These are phyloP conservation scores for Endotrypanum monterogeii DNA, from an alignment of 208 protist genomes.

Conservation along the genomic window DNA sequence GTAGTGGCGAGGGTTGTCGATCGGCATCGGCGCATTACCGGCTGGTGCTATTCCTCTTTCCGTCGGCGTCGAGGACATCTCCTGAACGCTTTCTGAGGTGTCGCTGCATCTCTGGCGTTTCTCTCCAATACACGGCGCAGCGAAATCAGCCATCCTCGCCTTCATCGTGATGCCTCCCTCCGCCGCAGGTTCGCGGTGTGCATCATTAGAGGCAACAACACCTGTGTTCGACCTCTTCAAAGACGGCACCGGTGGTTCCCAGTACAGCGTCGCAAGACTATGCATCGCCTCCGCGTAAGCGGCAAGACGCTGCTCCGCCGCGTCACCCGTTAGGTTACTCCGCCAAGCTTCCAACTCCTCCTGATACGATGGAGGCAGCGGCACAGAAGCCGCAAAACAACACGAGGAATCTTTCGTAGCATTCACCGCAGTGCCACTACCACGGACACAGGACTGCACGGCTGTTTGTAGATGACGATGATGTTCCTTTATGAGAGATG, in stretches of 20 bases:
- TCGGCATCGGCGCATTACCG: neutral
- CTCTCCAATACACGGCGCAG: neutral
- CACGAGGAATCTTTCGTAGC: neutral
- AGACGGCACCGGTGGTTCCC: conserved; percentile 29
- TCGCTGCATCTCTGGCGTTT: conserved; percentile 17
- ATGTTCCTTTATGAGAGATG: conserved; percentile 53
- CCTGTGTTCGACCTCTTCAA: neutral
- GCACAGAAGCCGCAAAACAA: neutral
- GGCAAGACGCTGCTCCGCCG: conserved; percentile 31
- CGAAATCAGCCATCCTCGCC: neutral
- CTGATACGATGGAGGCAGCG: conserved; percentile 4
- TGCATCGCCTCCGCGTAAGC: conserved; percentile 73
- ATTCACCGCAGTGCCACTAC: neutral
- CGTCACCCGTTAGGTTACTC: conserved; percentile 26
- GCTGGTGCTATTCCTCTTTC: neutral
- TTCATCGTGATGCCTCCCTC: neutral
- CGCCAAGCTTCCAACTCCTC: conserved; percentile 37
- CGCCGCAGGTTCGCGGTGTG: neutral
- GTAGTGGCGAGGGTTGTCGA: conserved; percentile 21
- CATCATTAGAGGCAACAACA: neutral
- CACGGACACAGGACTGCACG: conserved; percentile 5
- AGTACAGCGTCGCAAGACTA: conserved; percentile 71
- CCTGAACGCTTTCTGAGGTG: neutral
- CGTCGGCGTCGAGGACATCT: neutral
- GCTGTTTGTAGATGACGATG: conserved; percentile 48